Base-by-base conservation (phyloP, 2,329 filamentous ascomycete species). In the Fusarium tuaranense region DNA sequence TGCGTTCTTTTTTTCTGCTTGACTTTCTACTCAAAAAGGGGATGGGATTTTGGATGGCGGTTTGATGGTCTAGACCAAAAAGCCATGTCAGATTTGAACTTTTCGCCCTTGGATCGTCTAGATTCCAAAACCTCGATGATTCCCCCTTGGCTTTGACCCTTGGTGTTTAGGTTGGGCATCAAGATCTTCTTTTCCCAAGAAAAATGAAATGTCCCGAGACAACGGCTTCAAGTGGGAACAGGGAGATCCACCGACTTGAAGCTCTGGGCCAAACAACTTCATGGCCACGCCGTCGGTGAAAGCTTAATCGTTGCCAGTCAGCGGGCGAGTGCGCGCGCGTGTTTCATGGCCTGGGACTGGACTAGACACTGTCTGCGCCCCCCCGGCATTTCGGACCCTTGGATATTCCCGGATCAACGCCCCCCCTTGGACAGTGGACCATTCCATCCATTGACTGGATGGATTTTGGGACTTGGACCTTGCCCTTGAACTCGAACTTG, bases 221-320 rank as follows among this genome's bases (percentile, higher is more conserved):
- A 64, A 34, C 39, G 64, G 70, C 64, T 71, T n/a, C 34, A 44
- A 44, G 69, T 63, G 64, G 71, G 32, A 72, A 60, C 55, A 46
- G 16, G 16, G 7, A 41, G 30, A 22, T 65, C 53, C 63, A 65
- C 46, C 6, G 14, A 8, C 16, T n/a, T 25, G 48, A 41, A 53
- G 38, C 25, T 16, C 44, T 51, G 38, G 25, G 25, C 55, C 64
- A 66, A 62, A 41, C 55, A 53, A 61, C 55, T 27, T 25, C 32
- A 38, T 55, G 39, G 57, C 62, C 68, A 69, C 51, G 55, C 62
- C 41, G 44, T 75, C 69, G 72, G 62, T 30, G 69, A 75, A 74
- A 70, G 72, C 62, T 74, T 73, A 74, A 63, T 70, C 20, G 46
- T 44, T 53, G 36, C 53, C 63, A n/a, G 30, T 14, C 38, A 25